Evolutionary conservation across 805 yeast species (phyloP), one percentile per base, ranked within the genome.

Genomic region (Nakazawaea molendinolei): DNA sequence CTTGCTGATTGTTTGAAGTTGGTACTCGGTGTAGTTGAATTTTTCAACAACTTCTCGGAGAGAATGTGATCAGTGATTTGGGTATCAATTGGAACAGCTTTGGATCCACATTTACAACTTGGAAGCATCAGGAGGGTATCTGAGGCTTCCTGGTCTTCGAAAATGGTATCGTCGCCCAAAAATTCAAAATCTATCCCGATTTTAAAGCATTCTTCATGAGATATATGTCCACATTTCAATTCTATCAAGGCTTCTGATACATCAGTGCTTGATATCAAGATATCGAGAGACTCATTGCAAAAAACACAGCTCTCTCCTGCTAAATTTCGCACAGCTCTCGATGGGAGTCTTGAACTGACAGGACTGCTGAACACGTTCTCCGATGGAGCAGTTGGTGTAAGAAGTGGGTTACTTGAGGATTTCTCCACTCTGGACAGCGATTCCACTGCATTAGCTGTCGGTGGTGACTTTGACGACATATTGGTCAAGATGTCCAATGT

Each of bases 181-280:
- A 37, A 27, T 33, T 42, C 41, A 16, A 48, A 43, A 28, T 57
- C 65, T 48, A 67, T 50, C 16, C 61, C 61, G 6, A 74, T 50
- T 3, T 56, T 40, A 12, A 76, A 59, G 49, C 86, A 79, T 38
- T 75, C 74, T 34, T 74, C 78, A 49, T 79, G 86, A 26, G 67
- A 60, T 29, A 59, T 52, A 49, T 78, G 83, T 1, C 67, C 71
- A 54, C 86, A 79, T 26, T 52, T 52, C 22, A 78, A 55, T 38
- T 65, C 67, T 10, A 77, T 53, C 2, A 74, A 52, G 30, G 58
- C 61, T 38, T 60, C 65, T 7, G 43, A 35, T 6, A 44, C 79
- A 8, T 65, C 59, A 14, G 53, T 53, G 19, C 70, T 55, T 32
- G 67, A 13, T n/a, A n/a, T n/a, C n/a, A n/a, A n/a, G n/a, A n/a